phyloP scores from a whole-genome alignment of 192 early-diverging fungal species.

The Dissophora ornata region DNA sequence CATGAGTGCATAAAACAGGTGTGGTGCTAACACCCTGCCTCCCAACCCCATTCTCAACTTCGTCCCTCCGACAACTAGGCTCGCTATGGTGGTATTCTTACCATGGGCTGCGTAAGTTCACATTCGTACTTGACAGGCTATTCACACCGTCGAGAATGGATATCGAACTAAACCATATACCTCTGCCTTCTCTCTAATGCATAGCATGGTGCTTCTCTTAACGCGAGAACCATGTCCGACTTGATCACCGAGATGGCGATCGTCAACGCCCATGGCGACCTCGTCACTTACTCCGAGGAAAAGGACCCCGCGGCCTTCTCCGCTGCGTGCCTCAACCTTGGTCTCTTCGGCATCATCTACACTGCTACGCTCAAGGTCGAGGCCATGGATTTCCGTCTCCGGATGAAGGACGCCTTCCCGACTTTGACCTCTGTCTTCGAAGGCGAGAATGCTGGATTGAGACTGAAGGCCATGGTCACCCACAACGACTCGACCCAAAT shows the following conservation, averaged over 20 bases:
- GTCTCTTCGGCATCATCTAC: constrained; percentile 56
- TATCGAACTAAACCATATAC: neutral
- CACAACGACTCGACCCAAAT: constrained; percentile 39
- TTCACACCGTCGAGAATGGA: neutral
- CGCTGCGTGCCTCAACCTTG: constrained; percentile 46
- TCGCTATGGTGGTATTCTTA: constrained; percentile 35
- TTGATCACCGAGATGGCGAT: constrained; percentile 38
- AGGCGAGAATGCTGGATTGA: constrained; percentile 9
- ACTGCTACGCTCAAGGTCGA: constrained; percentile 47
- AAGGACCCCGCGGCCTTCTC: constrained; percentile 32
- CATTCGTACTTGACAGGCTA: too few relatives aligned
- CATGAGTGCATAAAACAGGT: too few relatives aligned
- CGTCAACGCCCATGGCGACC: constrained; percentile 27
- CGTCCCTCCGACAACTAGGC: constrained; percentile 15
- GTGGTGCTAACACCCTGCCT: too few relatives aligned
- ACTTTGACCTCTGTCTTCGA: neutral
- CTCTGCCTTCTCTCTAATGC: neutral
- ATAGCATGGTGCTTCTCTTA: constrained; percentile 26
- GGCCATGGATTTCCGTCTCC: constrained; percentile 27
- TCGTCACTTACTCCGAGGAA: constrained; percentile 37
- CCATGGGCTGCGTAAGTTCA: constrained; percentile 42
- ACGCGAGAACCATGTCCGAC: constrained; percentile 25
- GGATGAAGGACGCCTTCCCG: constrained; percentile 31
- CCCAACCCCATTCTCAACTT: too few relatives aligned
- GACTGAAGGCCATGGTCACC: constrained; percentile 15